Base-by-base conservation (phyloP, 2,329 filamentous ascomycete genomes). In the Penicillium decumbens region DNA sequence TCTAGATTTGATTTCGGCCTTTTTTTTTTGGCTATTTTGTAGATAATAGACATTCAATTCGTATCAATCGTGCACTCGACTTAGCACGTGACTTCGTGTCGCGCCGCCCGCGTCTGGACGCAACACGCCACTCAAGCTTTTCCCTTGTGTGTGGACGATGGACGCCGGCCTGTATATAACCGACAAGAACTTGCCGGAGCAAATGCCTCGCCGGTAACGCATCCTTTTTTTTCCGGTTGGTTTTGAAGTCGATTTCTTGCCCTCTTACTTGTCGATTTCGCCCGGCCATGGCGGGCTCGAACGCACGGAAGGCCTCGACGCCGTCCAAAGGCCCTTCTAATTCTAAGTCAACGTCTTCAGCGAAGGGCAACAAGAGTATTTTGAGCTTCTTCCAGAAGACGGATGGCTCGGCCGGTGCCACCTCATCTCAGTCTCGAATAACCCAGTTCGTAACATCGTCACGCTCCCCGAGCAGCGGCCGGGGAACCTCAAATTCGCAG, bases 311-410 rank as follows among this genome's bases (percentile, higher is more conserved):
- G 47, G 44, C 47, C 13, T 61, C 58, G 9, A 66, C 63, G 13
- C 61, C 64, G 2, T 58, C 62, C 12, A 62, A 57, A 38, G 28
- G 43, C 1, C 30, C 54, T 2, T 51, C 47, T 15, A 24, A 44
- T 9, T 44, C 46, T 3, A 37, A 45, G 12, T 38, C 53, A 9
- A 35, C 53, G 12, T 50, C 60, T 1, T 58, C 63, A 0, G 50
- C 41, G 3, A 70, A 67, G 48, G 55, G 56, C 32, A 88, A 88
- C 59, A 75, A 77, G 6, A 89, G 83, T 55, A 89, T 89, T 28
- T 70, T 89, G 12, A 88, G 71, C 55, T 90, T 89, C 67, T 90
- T 90, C 65, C 83, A 87, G 62, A 89, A 88, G 63, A 76, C 80
- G 0, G 78, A 81, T 33, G 78, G 80, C 10, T 69, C 70, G 0